Evolutionary conservation across 1,284 basidiomycete genomes (phyloP).

Genomic region (Hypsizygus ulmarius): DNA sequence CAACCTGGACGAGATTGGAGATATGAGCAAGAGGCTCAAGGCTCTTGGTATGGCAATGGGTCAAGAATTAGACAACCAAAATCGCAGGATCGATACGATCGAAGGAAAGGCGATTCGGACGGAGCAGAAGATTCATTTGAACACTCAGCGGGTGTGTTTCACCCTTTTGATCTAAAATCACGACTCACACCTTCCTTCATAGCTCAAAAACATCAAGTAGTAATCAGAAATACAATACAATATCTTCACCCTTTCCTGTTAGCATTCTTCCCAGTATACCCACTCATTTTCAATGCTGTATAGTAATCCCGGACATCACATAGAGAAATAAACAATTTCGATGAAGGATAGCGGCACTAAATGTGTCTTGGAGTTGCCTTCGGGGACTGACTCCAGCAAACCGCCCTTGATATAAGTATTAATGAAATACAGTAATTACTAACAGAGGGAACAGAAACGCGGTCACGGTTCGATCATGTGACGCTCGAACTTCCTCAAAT

Average conservation of each 20-base stretch:
- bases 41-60: slow-evolving; percentile 84
- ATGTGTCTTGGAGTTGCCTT: too few species aligned
- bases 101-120: slow-evolving; percentile 66
- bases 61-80: slow-evolving; percentile 78
- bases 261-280: too few species aligned
- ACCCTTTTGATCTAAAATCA: not conserved
- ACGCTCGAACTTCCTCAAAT: too few species aligned
- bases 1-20: slow-evolving; percentile 88
- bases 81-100: slow-evolving; percentile 66
- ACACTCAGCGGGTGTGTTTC: slow-evolving; percentile 64
- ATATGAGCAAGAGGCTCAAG: slow-evolving; percentile 82
- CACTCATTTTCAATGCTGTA: not conserved
- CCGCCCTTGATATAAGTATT: too few species aligned
- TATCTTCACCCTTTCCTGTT: too few species aligned
- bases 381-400: too few species aligned
- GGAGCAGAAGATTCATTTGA: slow-evolving; percentile 62
- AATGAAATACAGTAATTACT: slow-evolving; percentile 2
- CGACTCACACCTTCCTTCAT: slow-evolving; percentile 14
- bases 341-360: too few species aligned
- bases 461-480: slow-evolving; percentile 22
- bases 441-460: too few species aligned
- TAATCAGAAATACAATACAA: not conserved
- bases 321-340: not conserved
- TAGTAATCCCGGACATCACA: not conserved
- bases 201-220: slow-evolving; percentile 74